phyloP scores from a whole-genome alignment of 441 rosid genomes.

The Erysimum cheiri region DNA sequence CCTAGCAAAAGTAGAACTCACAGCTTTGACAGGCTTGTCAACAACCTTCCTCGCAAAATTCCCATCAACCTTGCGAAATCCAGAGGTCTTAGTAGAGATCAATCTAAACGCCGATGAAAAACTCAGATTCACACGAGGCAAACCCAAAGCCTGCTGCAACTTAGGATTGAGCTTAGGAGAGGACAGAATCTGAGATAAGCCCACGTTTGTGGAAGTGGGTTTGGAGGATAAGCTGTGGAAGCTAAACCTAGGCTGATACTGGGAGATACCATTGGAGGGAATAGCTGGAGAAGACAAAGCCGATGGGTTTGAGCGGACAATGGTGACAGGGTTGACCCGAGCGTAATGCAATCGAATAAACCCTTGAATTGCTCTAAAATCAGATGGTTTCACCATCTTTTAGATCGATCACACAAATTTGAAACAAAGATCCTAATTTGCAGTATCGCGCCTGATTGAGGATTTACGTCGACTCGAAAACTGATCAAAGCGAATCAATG shows the following conservation, averaged over 20 bases:
- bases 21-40: conserved; percentile 61
- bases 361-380: conserved; percentile 53
- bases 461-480: background rate
- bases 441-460: background rate
- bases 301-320: conserved; percentile 37
- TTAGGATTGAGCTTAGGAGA: conserved; percentile 20
- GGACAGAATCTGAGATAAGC: conserved; percentile 49
- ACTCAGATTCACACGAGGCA: conserved; percentile 34
- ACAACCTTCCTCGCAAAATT: conserved; percentile 56
- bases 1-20: conserved; percentile 59
- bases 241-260: conserved; percentile 35
- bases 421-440: conserved; percentile 1
- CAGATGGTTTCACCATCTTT: conserved; percentile 64
- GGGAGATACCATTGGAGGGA: conserved; percentile 43
- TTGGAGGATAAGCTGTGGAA: conserved; percentile 44
- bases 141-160: conserved; percentile 33
- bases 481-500: background rate
- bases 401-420: conserved; percentile 23
- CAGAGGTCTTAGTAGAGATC: conserved; percentile 49
- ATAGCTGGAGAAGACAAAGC: conserved; percentile 29
- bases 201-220: conserved; percentile 46
- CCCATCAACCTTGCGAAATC: conserved; percentile 45
- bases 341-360: conserved; percentile 52
- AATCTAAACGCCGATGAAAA: conserved; percentile 53
- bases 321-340: conserved; percentile 42